phyloP scores from a whole-genome alignment of 1,284 basidiomycete species.

The Cryptococcus deneoformans region DNA sequence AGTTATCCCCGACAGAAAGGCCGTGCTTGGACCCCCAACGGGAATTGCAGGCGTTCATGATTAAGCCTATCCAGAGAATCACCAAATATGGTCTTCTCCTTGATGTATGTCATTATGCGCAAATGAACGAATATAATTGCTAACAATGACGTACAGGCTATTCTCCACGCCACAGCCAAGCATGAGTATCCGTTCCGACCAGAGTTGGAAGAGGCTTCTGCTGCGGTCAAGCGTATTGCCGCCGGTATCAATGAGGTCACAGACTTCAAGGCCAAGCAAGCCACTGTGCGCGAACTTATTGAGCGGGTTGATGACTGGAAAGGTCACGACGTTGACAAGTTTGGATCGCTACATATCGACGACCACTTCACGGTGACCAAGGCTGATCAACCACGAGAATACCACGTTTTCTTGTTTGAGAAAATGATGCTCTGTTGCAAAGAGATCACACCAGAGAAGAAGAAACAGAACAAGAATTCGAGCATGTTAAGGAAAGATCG shows the following conservation, averaged over 20 bases:
- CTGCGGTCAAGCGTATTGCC: conserved; percentile 87
- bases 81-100: conserved; percentile 71
- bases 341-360: conserved; percentile 88
- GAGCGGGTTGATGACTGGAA: conserved; percentile 98
- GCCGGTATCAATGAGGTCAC: conserved; percentile 94
- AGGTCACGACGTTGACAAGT: conserved; percentile 90
- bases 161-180: conserved; percentile 41
- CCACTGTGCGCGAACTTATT: conserved; percentile 83
- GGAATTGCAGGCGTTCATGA: conserved; percentile 82
- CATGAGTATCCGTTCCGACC: conserved; percentile 66
- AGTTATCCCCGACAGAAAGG: conserved; percentile 26
- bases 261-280: conserved; percentile 67
- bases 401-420: conserved; percentile 98
- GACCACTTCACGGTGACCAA: conserved; percentile 97
- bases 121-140: conserved; percentile 7
- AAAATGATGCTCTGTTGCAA: conserved; percentile 99
- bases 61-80: conserved; percentile 73
- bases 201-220: conserved; percentile 79
- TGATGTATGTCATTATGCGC: conserved; percentile 52
- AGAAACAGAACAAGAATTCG: conserved; percentile 50
- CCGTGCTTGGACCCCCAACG: conserved; percentile 45
- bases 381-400: conserved; percentile 93
- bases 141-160: conserved; percentile 21
- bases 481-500: conserved; percentile 48
- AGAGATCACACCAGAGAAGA: conserved; percentile 56